Conservation (phyloP, 257 asterid genomes). For the Coffea eugenioides region DNA sequence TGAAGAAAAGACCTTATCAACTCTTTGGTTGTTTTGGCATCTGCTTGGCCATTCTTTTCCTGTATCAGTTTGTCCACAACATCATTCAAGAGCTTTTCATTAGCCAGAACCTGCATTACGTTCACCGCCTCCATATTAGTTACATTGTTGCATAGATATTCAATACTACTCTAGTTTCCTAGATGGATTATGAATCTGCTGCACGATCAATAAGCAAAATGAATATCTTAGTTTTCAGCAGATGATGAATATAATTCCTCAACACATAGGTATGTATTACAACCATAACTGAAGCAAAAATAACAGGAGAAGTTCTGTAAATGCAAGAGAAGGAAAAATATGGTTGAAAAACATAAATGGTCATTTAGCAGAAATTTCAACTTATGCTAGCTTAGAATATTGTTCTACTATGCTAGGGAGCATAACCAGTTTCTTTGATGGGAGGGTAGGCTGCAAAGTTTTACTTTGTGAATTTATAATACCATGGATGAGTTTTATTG, state of each 20-base stretch:
- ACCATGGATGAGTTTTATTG: background rate
- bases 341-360: background rate
- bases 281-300: background rate
- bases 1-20: slow-evolving; percentile 39
- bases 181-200: slow-evolving; percentile 6
- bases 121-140: background rate
- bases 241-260: background rate
- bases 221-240: background rate
- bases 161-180: background rate
- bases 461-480: background rate
- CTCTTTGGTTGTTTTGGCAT: slow-evolving; percentile 14
- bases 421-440: background rate
- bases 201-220: background rate
- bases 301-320: background rate
- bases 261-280: background rate
- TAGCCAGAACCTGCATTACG: slow-evolving; percentile 41
- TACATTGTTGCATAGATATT: background rate
- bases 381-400: background rate
- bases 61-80: slow-evolving; percentile 32
- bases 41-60: slow-evolving; percentile 23
- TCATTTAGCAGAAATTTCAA: background rate
- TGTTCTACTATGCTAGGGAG: background rate
- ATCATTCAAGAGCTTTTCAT: slow-evolving; percentile 33
- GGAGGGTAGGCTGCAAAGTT: background rate
- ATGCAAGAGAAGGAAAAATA: background rate